Evolutionary conservation across 192 early-diverging fungal genomes (phyloP).

Genomic region (Coemansia asiatica): DNA sequence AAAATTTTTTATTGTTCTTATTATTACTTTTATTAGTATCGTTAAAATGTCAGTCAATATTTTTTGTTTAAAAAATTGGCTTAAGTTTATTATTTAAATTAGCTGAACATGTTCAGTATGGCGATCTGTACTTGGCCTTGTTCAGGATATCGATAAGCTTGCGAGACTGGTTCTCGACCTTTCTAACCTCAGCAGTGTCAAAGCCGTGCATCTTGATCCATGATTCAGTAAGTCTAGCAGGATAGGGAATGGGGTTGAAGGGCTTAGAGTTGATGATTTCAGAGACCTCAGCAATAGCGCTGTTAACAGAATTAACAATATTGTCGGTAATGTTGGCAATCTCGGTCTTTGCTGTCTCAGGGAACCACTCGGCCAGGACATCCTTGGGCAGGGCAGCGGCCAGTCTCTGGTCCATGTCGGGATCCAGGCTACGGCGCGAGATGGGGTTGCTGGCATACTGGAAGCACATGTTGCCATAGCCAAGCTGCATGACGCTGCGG

Average conservation of each 20-base stretch:
- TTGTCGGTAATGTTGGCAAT: constrained; percentile 4
- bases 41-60: neutral
- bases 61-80: neutral
- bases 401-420: constrained; percentile 15
- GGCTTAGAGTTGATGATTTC: neutral
- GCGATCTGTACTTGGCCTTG: constrained; percentile 48
- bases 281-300: neutral
- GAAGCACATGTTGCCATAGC: constrained; percentile 56
- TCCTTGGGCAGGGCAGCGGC: constrained; percentile 25
- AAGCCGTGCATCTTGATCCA: constrained; percentile 46
- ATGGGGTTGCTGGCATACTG: constrained; percentile 51
- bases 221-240: constrained; percentile 25
- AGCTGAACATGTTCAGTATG: constrained; percentile 20
- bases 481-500: constrained; percentile 53
- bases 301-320: neutral
- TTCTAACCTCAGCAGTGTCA: constrained; percentile 21
- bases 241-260: constrained; percentile 37
- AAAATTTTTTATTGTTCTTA: neutral
- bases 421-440: constrained; percentile 24
- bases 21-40: neutral
- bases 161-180: constrained; percentile 27
- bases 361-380: constrained; percentile 41
- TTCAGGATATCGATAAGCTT: constrained; percentile 45
- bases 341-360: constrained; percentile 24
- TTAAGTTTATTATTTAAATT: neutral